phyloP scores from a whole-genome alignment of 1,284 basidiomycete species.

The Sphaerobolus stellatus region DNA sequence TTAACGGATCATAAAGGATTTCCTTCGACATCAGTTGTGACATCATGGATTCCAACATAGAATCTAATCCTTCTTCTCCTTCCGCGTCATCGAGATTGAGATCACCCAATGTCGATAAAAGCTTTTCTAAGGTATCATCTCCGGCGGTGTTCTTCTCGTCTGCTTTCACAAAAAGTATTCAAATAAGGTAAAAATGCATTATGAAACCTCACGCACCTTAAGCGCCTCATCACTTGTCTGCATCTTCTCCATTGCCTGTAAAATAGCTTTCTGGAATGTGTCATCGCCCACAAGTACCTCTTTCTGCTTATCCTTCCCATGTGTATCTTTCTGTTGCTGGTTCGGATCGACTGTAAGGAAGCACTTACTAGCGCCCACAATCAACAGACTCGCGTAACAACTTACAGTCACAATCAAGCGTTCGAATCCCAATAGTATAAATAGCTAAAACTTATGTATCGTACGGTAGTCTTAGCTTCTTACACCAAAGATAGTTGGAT shows the following conservation, averaged over 20 bases:
- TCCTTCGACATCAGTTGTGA: constrained; percentile 92
- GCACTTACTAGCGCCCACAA: too few relatives aligned
- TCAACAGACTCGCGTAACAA: too few relatives aligned
- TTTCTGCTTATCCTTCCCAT: too few relatives aligned
- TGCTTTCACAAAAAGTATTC: constrained; percentile 16
- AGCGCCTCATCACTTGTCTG: constrained; percentile 67
- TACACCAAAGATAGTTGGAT: too few relatives aligned
- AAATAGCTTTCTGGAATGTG: constrained; percentile 76
- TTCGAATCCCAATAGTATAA: too few relatives aligned
- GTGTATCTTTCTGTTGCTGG: too few relatives aligned
- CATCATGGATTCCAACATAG: constrained; percentile 90
- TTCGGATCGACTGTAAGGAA: too few relatives aligned
- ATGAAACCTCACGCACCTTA: constrained; percentile 35
- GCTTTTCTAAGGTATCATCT: constrained; percentile 45
- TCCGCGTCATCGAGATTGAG: constrained; percentile 41
- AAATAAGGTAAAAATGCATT: constrained; percentile 13
- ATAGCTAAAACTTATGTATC: too few relatives aligned
- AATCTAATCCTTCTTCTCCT: constrained; percentile 71
- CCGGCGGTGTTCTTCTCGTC: constrained; percentile 32
- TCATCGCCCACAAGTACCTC: constrained; percentile 26
- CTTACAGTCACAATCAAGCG: too few relatives aligned
- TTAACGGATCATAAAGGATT: constrained; percentile 88
- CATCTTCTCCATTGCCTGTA: constrained; percentile 78
- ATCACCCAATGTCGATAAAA: constrained; percentile 45
- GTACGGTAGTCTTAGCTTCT: too few relatives aligned